A percentile compares a stretch with the other conserved stretches of the same genome.
These are phyloP conservation scores for Phaseolus coccineus DNA, from an alignment of 331 rosid genomes.

Conservation along the genomic window DNA sequence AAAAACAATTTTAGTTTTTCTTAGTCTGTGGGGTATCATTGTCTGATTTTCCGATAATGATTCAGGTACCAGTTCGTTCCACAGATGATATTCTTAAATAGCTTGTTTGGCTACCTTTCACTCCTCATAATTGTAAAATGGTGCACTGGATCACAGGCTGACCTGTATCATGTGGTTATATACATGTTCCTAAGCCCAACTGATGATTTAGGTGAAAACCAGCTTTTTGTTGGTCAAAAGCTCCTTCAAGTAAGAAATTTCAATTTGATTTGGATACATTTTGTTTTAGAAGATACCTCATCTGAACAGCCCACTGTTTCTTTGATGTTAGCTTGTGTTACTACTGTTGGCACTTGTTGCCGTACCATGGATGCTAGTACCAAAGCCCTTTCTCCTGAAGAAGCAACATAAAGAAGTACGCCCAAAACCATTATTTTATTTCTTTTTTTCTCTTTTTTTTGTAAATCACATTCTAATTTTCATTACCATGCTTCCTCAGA, in stretches of 20 bases:
- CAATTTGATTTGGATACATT: not conserved
- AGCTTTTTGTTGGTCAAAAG: slow-evolving; percentile 87
- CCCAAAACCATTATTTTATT: not conserved
- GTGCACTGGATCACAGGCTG: slow-evolving; percentile 91
- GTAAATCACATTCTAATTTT: slow-evolving; percentile 34
- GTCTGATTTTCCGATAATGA: slow-evolving; percentile 32
- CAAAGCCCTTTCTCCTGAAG: slow-evolving; percentile 94
- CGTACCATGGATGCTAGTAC: slow-evolving; percentile 98
- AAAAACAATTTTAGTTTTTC: slow-evolving; percentile 5
- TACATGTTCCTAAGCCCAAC: slow-evolving; percentile 96
- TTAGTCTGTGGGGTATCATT: not conserved
- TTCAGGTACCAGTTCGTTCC: slow-evolving; percentile 95
- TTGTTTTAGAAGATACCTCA: slow-evolving; percentile 17
- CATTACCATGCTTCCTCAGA: slow-evolving; percentile 56
- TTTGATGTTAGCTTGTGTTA: slow-evolving; percentile 61
- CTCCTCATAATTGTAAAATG: slow-evolving; percentile 84
- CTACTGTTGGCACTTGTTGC: slow-evolving; percentile 80
- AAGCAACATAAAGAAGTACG: slow-evolving; percentile 79
- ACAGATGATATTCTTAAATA: slow-evolving; percentile 85
- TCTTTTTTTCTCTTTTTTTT: slow-evolving; percentile 29
- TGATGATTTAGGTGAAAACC: slow-evolving; percentile 92
- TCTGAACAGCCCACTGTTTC: slow-evolving; percentile 36
- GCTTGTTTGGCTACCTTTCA: slow-evolving; percentile 93
- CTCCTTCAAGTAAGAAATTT: slow-evolving; percentile 53
- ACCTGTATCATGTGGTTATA: slow-evolving; percentile 91